These are phyloP conservation scores for Schizophyllum amplum DNA, from an alignment of 1,284 basidiomycete species.

Conservation along the genomic window DNA sequence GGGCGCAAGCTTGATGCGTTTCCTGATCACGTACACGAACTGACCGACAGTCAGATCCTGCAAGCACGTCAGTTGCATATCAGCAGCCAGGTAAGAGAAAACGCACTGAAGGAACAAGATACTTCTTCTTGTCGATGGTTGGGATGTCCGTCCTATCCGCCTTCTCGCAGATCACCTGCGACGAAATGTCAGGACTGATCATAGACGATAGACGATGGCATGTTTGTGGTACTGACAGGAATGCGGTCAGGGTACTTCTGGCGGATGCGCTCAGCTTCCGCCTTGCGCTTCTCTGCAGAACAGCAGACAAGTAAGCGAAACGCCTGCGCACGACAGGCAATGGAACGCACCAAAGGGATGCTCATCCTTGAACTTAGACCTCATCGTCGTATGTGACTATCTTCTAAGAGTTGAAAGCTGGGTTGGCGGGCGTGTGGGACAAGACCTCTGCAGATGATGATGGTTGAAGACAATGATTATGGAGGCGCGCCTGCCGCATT, in stretches of 20 bases:
- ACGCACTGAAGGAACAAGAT: slow-evolving; percentile 90
- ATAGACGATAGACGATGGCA: slow-evolving; percentile 5
- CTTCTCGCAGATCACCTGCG: slow-evolving; percentile 98
- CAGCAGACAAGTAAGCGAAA: slow-evolving; percentile 18
- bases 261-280: slow-evolving; percentile 92
- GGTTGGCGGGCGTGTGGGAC: background rate
- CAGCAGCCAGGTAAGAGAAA: slow-evolving; percentile 5
- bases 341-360: slow-evolving; percentile 83
- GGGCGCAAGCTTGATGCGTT: slow-evolving; percentile 98
- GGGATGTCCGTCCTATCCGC: slow-evolving; percentile 98
- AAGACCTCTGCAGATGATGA: background rate
- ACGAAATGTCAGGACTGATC: slow-evolving; percentile 10
- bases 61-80: slow-evolving; percentile 1
- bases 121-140: slow-evolving; percentile 99
- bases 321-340: slow-evolving; percentile 18
- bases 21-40: slow-evolving; percentile 99
- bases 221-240: slow-evolving; percentile 57
- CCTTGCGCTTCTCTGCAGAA: slow-evolving; percentile 84
- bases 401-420: background rate
- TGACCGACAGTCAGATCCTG: slow-evolving; percentile 97
- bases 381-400: slow-evolving; percentile 43
- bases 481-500: background rate
- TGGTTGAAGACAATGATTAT: background rate
- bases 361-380: slow-evolving; percentile 99
- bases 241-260: slow-evolving; percentile 99